These are phyloP conservation scores for Alternaria ethzedia DNA, from an alignment of 2,329 filamentous ascomycete genomes.

Conservation along the genomic window DNA sequence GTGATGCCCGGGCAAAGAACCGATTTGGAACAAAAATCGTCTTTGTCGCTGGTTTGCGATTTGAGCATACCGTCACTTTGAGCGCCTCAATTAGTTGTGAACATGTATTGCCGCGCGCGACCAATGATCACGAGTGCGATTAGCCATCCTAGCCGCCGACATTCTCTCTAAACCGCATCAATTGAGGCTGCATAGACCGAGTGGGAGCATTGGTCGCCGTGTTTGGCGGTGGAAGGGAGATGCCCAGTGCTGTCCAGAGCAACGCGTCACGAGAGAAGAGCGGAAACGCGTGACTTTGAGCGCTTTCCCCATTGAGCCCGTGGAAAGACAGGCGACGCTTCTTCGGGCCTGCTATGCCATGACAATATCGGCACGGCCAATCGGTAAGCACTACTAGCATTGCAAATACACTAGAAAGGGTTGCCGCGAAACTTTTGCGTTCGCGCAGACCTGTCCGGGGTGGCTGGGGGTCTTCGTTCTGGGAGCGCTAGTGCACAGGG, in stretches of 20 bases:
- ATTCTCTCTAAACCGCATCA: background rate
- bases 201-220: background rate
- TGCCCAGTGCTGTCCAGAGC: background rate
- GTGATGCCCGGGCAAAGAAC: constrained; percentile 1
- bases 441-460: constrained; percentile 16
- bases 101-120: background rate
- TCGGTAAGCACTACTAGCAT: constrained; percentile 10
- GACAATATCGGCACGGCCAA: constrained; percentile 14
- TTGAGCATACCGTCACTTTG: background rate
- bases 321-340: constrained; percentile 8
- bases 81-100: background rate
- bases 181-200: background rate
- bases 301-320: constrained; percentile 2
- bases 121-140: background rate
- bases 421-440: constrained; percentile 6
- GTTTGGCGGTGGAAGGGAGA: background rate
- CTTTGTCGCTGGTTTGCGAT: background rate
- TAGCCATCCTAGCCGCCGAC: background rate
- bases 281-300: constrained; percentile 13
- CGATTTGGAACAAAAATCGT: background rate
- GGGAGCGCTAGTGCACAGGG: constrained; percentile 20
- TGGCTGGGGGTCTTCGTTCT: constrained; percentile 9
- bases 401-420: constrained; percentile 1
- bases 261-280: constrained; percentile 5
- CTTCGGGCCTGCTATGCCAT: constrained; percentile 11